These are phyloP conservation scores for Plenodomus lindquistii DNA, from an alignment of 2,329 filamentous ascomycete species.

Conservation along the genomic window DNA sequence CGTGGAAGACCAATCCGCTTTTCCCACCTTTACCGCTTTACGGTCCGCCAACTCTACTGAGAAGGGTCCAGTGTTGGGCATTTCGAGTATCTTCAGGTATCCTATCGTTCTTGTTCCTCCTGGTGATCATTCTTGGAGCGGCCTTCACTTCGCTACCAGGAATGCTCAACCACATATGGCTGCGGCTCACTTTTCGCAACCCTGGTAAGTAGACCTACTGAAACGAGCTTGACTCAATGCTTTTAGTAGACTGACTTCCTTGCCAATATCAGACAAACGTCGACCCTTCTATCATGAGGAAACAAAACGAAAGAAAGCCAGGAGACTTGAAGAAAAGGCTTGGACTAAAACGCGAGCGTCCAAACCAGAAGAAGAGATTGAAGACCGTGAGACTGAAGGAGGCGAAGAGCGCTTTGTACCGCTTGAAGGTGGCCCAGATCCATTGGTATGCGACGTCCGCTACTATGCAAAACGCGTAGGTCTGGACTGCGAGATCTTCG, in stretches of 20 bases:
- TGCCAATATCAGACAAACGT: conserved; percentile 40
- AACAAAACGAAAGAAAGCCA: conserved; percentile 57
- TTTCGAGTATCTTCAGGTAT: conserved; percentile 73
- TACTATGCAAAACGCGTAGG: conserved; percentile 90
- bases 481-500: conserved; percentile 78
- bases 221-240: not conserved
- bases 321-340: conserved; percentile 61
- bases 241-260: not conserved
- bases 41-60: conserved; percentile 70
- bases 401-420: conserved; percentile 66
- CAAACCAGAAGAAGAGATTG: conserved; percentile 39
- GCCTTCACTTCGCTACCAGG: conserved; percentile 67
- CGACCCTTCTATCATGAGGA: conserved; percentile 79
- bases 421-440: conserved; percentile 79
- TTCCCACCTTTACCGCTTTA: conserved; percentile 86
- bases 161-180: conserved; percentile 54
- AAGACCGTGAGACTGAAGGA: conserved; percentile 44
- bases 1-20: conserved; percentile 73
- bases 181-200: conserved; percentile 62
- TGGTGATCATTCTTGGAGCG: conserved; percentile 74
- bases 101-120: conserved; percentile 76
- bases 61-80: conserved; percentile 65
- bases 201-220: conserved; percentile 41
- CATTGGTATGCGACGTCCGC: conserved; percentile 73
- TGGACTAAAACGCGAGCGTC: conserved; percentile 59